phyloP scores from a whole-genome alignment of 1,139 yeast genomes.

The Scheffersomyces titani region DNA sequence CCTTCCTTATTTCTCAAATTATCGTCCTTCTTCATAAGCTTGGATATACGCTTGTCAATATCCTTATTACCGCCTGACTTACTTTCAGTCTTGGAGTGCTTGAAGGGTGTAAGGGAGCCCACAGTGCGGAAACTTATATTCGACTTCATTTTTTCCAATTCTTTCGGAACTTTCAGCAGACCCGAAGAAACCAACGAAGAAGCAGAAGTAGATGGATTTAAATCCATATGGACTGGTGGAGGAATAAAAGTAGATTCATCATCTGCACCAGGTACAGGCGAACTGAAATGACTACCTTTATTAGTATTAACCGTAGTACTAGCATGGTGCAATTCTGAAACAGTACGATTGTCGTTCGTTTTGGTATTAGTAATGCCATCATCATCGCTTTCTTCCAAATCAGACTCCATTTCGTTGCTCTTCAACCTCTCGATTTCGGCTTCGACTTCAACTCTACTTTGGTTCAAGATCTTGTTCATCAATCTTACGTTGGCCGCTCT shows the following conservation, averaged over 20 bases:
- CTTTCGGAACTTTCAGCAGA: conserved; percentile 2
- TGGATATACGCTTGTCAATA: conserved; percentile 32
- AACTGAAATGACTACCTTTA: background rate
- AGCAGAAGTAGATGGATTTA: conserved; percentile 8
- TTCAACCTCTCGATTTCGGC: conserved; percentile 20
- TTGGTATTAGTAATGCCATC: background rate
- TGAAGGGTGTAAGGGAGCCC: conserved; percentile 31
- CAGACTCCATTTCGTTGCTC: conserved; percentile 11
- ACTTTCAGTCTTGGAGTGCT: conserved; percentile 22
- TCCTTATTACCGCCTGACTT: conserved; percentile 24
- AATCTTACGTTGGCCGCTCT: conserved; percentile 64
- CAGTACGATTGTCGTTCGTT: background rate
- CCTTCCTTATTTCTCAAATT: conserved; percentile 16
- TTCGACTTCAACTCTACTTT: conserved; percentile 33
- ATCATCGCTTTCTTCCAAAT: background rate
- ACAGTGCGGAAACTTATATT: conserved; percentile 28
- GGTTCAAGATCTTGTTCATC: conserved; percentile 47
- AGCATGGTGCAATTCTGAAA: background rate
- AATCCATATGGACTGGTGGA: conserved; percentile 2
- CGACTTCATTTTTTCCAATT: conserved; percentile 24
- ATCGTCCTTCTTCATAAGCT: conserved; percentile 32
- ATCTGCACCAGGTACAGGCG: background rate
- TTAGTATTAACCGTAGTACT: background rate
- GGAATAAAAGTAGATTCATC: background rate
- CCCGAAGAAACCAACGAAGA: conserved; percentile 6